These are phyloP conservation scores for Phyllosticta citribraziliensis DNA, from an alignment of 2,329 filamentous ascomycete genomes.

Conservation along the genomic window DNA sequence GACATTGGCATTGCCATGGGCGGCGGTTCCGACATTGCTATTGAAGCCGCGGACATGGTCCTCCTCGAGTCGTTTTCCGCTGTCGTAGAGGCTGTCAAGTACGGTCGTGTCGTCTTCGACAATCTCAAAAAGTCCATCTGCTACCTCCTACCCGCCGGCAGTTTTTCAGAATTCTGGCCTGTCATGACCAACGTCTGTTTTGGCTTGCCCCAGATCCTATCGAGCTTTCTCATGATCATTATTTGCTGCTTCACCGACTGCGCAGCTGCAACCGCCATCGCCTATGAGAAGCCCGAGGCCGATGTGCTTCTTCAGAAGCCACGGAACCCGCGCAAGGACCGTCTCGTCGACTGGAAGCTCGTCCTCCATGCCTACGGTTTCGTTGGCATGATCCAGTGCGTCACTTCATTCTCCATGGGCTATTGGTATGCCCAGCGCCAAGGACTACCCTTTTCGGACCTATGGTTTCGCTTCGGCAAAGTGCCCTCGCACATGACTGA, in stretches of 20 bases:
- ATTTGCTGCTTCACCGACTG: slow-evolving; percentile 65
- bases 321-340: slow-evolving; percentile 57
- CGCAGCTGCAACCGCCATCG: slow-evolving; percentile 60
- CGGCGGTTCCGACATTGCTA: slow-evolving; percentile 50
- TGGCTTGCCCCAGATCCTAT: slow-evolving; percentile 63
- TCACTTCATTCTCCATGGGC: slow-evolving; percentile 34
- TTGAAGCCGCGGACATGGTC: slow-evolving; percentile 54
- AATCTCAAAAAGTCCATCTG: slow-evolving; percentile 69
- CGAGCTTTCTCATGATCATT: slow-evolving; percentile 58
- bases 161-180: slow-evolving; percentile 66
- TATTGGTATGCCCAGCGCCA: slow-evolving; percentile 36
- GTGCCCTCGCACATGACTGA: slow-evolving; percentile 37
- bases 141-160: slow-evolving; percentile 64
- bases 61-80: slow-evolving; percentile 60
- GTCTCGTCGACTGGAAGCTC: slow-evolving; percentile 63
- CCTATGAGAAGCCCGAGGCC: slow-evolving; percentile 67
- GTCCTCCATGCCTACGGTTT: slow-evolving; percentile 64
- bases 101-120: slow-evolving; percentile 67
- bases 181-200: slow-evolving; percentile 64
- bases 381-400: slow-evolving; percentile 46
- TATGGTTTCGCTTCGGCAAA: slow-evolving; percentile 59
- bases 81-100: slow-evolving; percentile 62
- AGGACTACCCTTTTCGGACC: slow-evolving; percentile 56
- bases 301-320: slow-evolving; percentile 63
- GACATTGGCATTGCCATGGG: slow-evolving; percentile 51